Evolutionary conservation across 805 yeast species (phyloP), one percentile per base, ranked within the genome.

Genomic region (Wickerhamomyces subpelliculosus): DNA sequence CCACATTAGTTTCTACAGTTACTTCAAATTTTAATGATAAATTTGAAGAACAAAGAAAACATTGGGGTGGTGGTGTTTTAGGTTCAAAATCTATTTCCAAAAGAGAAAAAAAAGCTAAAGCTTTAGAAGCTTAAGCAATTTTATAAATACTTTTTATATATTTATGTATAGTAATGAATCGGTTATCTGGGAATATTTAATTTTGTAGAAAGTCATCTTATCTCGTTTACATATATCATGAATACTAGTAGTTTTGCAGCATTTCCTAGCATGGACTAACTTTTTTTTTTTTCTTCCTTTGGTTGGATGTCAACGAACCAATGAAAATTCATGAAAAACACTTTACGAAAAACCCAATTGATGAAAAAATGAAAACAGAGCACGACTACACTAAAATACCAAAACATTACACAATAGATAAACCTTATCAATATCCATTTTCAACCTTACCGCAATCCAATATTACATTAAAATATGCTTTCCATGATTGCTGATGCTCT

Each of bases 61-160:
- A 87, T 83, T 90, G 98, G 98, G 97, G 97, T 79, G 98, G 98
- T 79, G 98, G 98, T 79, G 65, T 87, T 70, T 75, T 93, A 79
- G 96, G 97, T 70, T 73, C 84, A 59, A 93, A 90, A 78, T 87
- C 97, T 62, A 78, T 76, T 62, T 93, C 80, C 64, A 86, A 83
- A 76, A 65, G 68, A 51, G 89, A 35, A 17, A 54, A 54, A 47
- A 53, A 49, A 47, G 43, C 47, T 21, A 23, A 35, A 32, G 39
- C 41, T 19, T 29, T 12, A 29, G 32, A 21, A 9, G 23, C 9
- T 21, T 21, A 21, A 21, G 4, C 16, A 10, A 7, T 13, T 25
- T 13, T 25, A 25, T 24, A 24, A 10, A 24, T 24, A 24, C 4
- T 13, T 25, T 10, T 13, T 25, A 25, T 29, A 18, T 25, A 29